Evolutionary conservation across 208 protist genomes (phyloP).

Genomic region (Crithidia expoeki): DNA sequence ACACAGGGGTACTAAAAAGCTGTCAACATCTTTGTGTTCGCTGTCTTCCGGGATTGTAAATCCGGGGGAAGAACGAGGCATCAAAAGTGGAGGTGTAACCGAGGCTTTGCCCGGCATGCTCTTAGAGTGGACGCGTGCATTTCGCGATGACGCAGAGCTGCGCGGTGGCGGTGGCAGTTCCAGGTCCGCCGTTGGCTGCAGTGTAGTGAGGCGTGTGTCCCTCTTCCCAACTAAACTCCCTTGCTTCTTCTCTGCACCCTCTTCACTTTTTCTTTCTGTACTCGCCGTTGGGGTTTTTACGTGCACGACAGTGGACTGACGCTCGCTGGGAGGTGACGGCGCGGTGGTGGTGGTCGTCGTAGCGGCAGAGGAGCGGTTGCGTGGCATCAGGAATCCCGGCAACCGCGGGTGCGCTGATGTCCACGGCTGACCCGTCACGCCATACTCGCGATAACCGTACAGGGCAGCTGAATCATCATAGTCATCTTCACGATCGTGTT

Average conservation of each 20-base stretch:
- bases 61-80: no score
- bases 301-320: not conserved
- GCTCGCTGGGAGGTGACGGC: not conserved
- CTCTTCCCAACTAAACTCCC: not conserved
- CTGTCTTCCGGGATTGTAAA: no score
- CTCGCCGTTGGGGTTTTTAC: not conserved
- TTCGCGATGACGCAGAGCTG: not conserved
- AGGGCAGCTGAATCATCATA: not conserved
- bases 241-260: not conserved
- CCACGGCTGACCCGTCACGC: constrained; percentile 4
- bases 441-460: constrained; percentile 15
- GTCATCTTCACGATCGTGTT: not conserved
- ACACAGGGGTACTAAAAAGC: no score
- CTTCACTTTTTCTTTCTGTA: not conserved
- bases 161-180: constrained; percentile 15
- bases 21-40: no score
- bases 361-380: not conserved
- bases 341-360: not conserved
- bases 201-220: not conserved
- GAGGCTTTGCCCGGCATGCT: no score
- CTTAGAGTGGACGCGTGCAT: no score
- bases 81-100: no score
- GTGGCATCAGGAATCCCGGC: not conserved
- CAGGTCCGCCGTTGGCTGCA: not conserved
- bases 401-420: not conserved